Evolutionary conservation across 2,329 filamentous ascomycete species (phyloP), one percentile per base, ranked within the genome.

Genomic region (Fusarium secorum): DNA sequence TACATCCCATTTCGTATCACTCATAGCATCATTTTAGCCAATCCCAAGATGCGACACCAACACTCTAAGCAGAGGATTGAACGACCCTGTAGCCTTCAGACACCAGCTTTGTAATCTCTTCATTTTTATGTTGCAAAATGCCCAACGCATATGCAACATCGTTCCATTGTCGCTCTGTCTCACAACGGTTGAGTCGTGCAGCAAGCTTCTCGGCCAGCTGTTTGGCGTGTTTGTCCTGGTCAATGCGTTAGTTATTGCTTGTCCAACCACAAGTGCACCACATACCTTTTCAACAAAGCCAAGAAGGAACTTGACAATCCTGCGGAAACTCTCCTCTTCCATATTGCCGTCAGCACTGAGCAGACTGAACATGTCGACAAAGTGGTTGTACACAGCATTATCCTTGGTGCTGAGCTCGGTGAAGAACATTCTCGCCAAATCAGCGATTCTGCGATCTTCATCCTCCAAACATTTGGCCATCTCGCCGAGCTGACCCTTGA

Each of bases 381-480:
- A 99, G 83, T 99, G 95, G 80, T 99, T 99, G 81, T 99, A 99
- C 5, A 99, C 94, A 5, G 96, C 96, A 78, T 99, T 99, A 80
- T 99, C 96, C 84, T 99, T 99, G 74, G 94, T 97, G 68, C 95
- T 94, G 60, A 99, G 87, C 81, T 99, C 96, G 0, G 94, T 95
- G 81, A 99, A 99, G 88, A 99, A 99, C 95, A 98, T 98, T 64
- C 94, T 88, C 18, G 94, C 93, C 77, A 99, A 87, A 78, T 99
- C 96, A 1, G 95, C 93, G 70, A 98, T 97, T 68, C 93, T 89
- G 81, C 95, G 94, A 78, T 99, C 97, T n/a, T 91, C 90, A 77
- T 99, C 96, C 81, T 99, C 96, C 33, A 99, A 87, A 74, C 96
- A 99, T 83, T 99, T 99, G 61, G 96, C 96, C 96, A 99, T 99